Percentiles rank a stretch among this genome's conserved stretches.
Evolutionary conservation across 2,329 filamentous ascomycete genomes (phyloP).

Genomic region (Fusarium avenaceum): DNA sequence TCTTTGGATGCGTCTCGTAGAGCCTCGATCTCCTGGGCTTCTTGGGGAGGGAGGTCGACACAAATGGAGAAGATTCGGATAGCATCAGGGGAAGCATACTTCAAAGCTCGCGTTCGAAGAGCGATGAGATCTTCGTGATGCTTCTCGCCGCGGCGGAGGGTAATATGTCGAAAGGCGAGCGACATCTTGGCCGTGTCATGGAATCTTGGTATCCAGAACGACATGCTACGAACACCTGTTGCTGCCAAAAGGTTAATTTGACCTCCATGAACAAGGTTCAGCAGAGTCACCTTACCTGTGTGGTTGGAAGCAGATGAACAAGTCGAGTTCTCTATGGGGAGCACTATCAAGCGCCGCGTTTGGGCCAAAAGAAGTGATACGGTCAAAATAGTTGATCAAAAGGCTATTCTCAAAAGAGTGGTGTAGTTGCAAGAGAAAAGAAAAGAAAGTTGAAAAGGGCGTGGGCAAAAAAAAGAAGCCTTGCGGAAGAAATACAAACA

Average conservation of each 20-base stretch:
- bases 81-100: neutral
- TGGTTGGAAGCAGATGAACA: too few relatives aligned
- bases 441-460: neutral
- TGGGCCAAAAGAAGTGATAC: neutral
- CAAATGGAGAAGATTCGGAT: neutral
- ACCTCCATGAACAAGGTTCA: neutral
- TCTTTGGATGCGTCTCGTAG: neutral
- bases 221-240: neutral
- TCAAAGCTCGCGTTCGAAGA: neutral
- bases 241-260: neutral
- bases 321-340: neutral
- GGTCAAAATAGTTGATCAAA: slow-evolving; percentile 17
- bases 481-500: neutral
- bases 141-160: rapidly evolving
- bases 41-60: neutral
- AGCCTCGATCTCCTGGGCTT: neutral
- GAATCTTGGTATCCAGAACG: slow-evolving; percentile 4
- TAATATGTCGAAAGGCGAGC: neutral
- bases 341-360: neutral
- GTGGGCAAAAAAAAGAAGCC: neutral
- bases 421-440: too few relatives aligned
- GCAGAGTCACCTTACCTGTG: neutral
- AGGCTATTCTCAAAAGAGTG: neutral
- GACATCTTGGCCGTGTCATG: slow-evolving; percentile 24
- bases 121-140: neutral